Evolutionary conservation across 371 early-diverging fungal genomes (phyloP).

Genomic region (Dichotomocladium elegans): DNA sequence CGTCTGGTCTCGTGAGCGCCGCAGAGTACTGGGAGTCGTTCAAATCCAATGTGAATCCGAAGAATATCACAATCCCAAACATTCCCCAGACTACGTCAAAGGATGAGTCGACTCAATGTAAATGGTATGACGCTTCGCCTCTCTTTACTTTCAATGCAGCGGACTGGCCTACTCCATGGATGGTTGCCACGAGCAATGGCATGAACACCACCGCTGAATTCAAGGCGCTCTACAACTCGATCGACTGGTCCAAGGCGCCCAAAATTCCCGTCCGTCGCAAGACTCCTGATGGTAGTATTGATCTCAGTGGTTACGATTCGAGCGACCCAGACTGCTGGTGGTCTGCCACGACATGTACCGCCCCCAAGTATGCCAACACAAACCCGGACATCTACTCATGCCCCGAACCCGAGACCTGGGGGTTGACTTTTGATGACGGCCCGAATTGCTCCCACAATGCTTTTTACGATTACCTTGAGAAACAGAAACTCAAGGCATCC

Average conservation of each 20-base stretch:
- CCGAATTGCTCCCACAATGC: conserved; percentile 55
- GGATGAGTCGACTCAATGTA: conserved; percentile 21
- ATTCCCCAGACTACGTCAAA: conserved; percentile 33
- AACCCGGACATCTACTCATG: conserved; percentile 48
- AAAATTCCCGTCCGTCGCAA: conserved; percentile 17
- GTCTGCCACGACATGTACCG: conserved; percentile 41
- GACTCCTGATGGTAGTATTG: conserved; percentile 11
- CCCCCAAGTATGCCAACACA: conserved; percentile 32
- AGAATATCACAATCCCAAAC: conserved; percentile 33
- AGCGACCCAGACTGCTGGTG: conserved; percentile 54
- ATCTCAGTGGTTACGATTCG: conserved; percentile 16
- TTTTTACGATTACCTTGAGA: conserved; percentile 43
- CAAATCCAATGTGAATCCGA: conserved; percentile 16
- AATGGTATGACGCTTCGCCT: conserved; percentile 9
- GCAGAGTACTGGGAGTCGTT: conserved; percentile 21
- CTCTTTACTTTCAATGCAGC: conserved; percentile 11
- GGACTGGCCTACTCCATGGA: conserved; percentile 31
- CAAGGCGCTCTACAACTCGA: conserved; percentile 21
- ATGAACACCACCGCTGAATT: conserved; percentile 29
- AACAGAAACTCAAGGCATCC: conserved; percentile 47
- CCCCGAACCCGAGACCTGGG: conserved; percentile 57
- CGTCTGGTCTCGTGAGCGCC: background rate
- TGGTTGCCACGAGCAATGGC: conserved; percentile 29
- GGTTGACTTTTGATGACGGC: conserved; percentile 65
- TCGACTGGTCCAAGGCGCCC: conserved; percentile 22